These are phyloP conservation scores for Besnoitia besnoiti DNA, from an alignment of 169 alveolate genomes.

Conservation along the genomic window DNA sequence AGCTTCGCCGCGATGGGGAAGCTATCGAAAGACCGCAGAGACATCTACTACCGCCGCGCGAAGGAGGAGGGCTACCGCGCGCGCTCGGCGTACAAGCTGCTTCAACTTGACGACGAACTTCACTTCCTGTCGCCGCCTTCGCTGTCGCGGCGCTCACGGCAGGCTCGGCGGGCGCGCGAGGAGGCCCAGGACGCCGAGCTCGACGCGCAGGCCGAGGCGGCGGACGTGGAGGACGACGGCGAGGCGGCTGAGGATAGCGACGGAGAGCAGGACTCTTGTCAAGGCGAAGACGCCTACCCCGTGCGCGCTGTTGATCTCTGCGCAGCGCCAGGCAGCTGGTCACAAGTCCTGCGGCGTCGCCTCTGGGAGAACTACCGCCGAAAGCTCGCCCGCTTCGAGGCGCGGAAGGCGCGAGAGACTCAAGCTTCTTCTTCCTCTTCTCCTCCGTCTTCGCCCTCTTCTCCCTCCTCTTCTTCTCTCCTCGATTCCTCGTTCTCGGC, in stretches of 20 bases:
- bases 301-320: slow-evolving; percentile 95
- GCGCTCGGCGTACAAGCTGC: slow-evolving; percentile 95
- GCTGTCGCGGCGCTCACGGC: not conserved
- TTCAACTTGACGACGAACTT: slow-evolving; percentile 94
- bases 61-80: slow-evolving; percentile 97
- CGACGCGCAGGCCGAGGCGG: not conserved
- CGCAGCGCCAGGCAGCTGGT: slow-evolving; percentile 99
- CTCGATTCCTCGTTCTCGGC: not conserved
- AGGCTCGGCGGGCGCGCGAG: too few relatives aligned
- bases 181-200: too few relatives aligned
- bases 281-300: slow-evolving; percentile 31
- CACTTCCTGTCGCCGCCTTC: slow-evolving; percentile 69
- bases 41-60: slow-evolving; percentile 96
- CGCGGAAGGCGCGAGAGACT: slow-evolving; percentile 45
- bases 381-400: slow-evolving; percentile 17
- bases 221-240: not conserved
- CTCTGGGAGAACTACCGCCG: slow-evolving; percentile 46
- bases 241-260: not conserved
- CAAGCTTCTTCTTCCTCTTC: not conserved
- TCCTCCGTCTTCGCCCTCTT: slow-evolving; percentile 27
- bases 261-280: not conserved
- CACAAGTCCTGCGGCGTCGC: slow-evolving; percentile 85
- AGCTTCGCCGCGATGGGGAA: slow-evolving; percentile 69
- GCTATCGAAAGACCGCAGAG: slow-evolving; percentile 80
- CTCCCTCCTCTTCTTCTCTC: not conserved